Evolutionary conservation across 805 yeast genomes (phyloP).

Genomic region (Saccharomyces kudriavzevii): DNA sequence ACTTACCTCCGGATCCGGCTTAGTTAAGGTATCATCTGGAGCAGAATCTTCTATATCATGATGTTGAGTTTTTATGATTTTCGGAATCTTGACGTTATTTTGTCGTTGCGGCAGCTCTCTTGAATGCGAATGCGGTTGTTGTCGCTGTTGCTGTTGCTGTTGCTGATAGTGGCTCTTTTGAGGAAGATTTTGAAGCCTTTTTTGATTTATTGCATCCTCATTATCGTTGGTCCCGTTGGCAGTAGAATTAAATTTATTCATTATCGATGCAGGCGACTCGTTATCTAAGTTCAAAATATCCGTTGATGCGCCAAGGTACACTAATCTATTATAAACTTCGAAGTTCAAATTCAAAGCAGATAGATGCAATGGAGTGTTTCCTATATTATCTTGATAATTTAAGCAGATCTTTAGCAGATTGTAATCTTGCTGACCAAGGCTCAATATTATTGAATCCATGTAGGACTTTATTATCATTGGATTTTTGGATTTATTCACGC

Average conservation of each 20-base stretch:
- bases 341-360: conserved; percentile 40
- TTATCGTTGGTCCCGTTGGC: conserved; percentile 9
- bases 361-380: conserved; percentile 79
- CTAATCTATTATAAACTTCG: conserved; percentile 26
- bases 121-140: neutral
- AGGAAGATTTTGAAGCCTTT: neutral
- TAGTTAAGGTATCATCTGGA: neutral
- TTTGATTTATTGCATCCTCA: neutral
- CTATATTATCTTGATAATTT: conserved; percentile 72
- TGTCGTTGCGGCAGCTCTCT: neutral
- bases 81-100: conserved; percentile 1
- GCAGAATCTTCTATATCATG: neutral
- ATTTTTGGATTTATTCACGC: conserved; percentile 41
- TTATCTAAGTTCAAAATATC: conserved; percentile 23
- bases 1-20: neutral
- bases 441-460: conserved; percentile 40
- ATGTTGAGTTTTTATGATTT: neutral
- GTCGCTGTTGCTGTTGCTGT: conserved; percentile 4
- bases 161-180: neutral
- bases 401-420: conserved; percentile 48
- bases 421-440: conserved; percentile 33
- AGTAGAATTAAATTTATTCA: conserved; percentile 24
- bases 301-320: conserved; percentile 27
- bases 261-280: conserved; percentile 26
- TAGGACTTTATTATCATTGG: conserved; percentile 48